Evolutionary conservation across 768 basidiomycete species (phyloP).

Genomic region (Suillus plorans): DNA sequence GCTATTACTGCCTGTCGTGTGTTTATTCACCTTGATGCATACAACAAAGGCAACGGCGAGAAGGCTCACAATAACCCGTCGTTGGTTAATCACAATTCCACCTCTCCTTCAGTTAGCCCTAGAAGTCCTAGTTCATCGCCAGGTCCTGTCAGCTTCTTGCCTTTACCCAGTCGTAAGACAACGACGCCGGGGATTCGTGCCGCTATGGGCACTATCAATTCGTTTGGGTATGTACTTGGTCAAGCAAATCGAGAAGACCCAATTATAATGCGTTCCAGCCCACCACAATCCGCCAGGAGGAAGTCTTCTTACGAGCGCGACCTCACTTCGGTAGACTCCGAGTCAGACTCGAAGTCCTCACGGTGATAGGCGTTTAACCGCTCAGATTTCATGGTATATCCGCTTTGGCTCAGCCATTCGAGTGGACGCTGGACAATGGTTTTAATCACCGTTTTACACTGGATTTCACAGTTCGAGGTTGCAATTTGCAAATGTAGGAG

Average conservation of each 20-base stretch:
- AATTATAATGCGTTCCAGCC: background rate
- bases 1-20: conserved; percentile 66
- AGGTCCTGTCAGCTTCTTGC: conserved; percentile 10
- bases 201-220: conserved; percentile 60
- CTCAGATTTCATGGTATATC: background rate
- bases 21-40: conserved; percentile 65
- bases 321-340: background rate
- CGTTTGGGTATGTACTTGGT: conserved; percentile 37
- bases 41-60: conserved; percentile 29
- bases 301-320: background rate
- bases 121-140: background rate
- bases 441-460: background rate
- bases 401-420: background rate
- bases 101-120: background rate
- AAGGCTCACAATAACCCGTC: conserved; percentile 2
- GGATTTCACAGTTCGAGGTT: background rate
- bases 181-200: conserved; percentile 42
- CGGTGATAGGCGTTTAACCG: background rate
- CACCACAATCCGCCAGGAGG: background rate
- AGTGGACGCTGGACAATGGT: background rate
- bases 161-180: conserved; percentile 11
- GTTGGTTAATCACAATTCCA: background rate
- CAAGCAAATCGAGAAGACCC: background rate
- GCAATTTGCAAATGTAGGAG: background rate
- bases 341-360: background rate